Evolutionary conservation across 257 asterid species (phyloP), one percentile per base, ranked within the genome.

Genomic region (Ilex asprella): DNA sequence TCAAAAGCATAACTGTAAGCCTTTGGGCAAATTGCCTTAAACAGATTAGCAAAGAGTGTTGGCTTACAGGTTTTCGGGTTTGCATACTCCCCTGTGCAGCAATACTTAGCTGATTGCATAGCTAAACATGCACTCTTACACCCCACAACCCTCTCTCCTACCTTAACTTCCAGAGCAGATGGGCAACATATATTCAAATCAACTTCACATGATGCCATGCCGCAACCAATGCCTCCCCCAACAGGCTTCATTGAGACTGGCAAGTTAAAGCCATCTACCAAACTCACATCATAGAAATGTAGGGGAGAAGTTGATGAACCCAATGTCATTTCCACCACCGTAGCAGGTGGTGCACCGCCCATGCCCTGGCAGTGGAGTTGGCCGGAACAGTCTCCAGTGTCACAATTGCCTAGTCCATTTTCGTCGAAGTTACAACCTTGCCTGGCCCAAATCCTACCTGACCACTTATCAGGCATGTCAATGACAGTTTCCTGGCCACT

Each of bases 41-140:
- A 92, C 57, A 92, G 70, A 60, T 85, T 68, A 0, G 99, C 81
- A 41, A 85, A 89, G 14, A 89, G 69, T 1, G 97, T 89, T 0
- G 97, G 95, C 75, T 82, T 86, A 70, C 97, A 89, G 2, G 76
- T 75, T 12, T 76, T 76, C 0, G 96, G 96, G 70, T 75, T 76
- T 13, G 89, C 66, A 55, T 71, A 92, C 60, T 78, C 77, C 16
- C 96, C 99, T 0, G 99, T 92, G 80, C 99, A 92, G 64, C 97
- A 89, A 49, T 87, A 89, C 73, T 76, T 89, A 1, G 95, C 87
- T 2, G 96, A 92, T 54, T 84, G 88, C 91, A 85, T 73, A 3
- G 96, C 99, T 68, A 92, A 79, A 63, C 94, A 92, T 0, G 99
- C 97, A 32, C 97, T 92, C 76, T 92, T 89, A 70, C 99, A 92